These are phyloP conservation scores for Aspergillus clavatus DNA, from an alignment of 2,329 filamentous ascomycete species.

Conservation along the genomic window DNA sequence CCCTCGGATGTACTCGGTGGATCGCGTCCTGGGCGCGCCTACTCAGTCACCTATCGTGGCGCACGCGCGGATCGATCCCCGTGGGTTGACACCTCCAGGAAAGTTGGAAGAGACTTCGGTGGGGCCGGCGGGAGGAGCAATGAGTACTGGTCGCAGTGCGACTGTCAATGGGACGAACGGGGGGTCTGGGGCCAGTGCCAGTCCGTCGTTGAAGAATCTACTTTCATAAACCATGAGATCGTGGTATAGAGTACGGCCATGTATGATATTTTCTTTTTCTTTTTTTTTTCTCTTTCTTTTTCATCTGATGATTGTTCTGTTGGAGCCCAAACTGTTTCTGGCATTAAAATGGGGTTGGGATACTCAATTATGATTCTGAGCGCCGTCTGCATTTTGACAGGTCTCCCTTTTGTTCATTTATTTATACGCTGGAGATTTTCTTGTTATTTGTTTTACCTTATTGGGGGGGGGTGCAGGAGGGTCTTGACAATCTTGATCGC, in stretches of 20 bases:
- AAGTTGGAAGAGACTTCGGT: conserved; percentile 28
- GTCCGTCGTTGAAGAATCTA: conserved; percentile 69
- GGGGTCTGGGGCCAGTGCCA: conserved; percentile 64
- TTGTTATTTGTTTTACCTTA: neutral
- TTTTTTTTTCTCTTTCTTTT: conserved; percentile 11
- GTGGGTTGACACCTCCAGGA: conserved; percentile 29
- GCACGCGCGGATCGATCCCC: conserved; percentile 32
- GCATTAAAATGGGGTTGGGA: conserved; percentile 1
- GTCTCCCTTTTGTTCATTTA: too few relatives aligned
- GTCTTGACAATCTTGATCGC: too few relatives aligned
- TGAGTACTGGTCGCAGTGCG: conserved; percentile 25
- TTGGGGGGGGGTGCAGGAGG: too few relatives aligned
- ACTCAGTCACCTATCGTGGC: conserved; percentile 34
- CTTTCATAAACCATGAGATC: conserved; percentile 50
- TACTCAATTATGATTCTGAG: neutral
- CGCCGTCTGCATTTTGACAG: neutral
- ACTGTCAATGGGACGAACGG: conserved; percentile 25
- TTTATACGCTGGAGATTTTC: too few relatives aligned
- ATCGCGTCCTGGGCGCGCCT: conserved; percentile 32
- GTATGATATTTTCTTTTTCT: conserved; percentile 17
- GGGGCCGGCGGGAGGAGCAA: conserved; percentile 19
- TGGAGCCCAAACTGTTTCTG: too few relatives aligned
- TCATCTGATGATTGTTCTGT: too few relatives aligned
- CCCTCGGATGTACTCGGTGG: conserved; percentile 35
- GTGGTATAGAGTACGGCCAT: conserved; percentile 3